Conservation (phyloP, 495 filamentous ascomycete genomes). For the Corynascus novoguineensis region DNA sequence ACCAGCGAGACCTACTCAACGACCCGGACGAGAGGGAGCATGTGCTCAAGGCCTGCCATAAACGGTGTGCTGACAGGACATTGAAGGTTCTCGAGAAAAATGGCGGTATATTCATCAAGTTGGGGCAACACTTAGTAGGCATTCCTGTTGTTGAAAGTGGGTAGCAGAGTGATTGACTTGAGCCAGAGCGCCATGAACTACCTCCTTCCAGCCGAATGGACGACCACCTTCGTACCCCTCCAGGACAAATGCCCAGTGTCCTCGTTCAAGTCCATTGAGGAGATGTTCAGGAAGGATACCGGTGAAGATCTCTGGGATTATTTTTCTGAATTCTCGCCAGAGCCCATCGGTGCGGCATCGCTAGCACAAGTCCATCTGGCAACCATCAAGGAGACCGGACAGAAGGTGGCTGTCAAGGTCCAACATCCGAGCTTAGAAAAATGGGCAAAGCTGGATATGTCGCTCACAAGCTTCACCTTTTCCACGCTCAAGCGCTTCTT, state of each 20-base stretch:
- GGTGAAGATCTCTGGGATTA: constrained; percentile 71
- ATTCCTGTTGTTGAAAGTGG: too few species aligned
- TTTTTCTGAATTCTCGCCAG: constrained; percentile 73
- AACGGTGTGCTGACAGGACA: constrained; percentile 81
- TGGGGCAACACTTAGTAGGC: constrained; percentile 81
- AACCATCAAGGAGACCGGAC: constrained; percentile 74
- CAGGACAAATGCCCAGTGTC: constrained; percentile 96
- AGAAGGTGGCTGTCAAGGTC: constrained; percentile 95
- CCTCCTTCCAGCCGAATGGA: constrained; percentile 90
- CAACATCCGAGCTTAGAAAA: constrained; percentile 88
- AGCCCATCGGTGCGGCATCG: constrained; percentile 86
- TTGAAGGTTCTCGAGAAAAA: constrained; percentile 84
- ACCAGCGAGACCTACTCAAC: constrained; percentile 52
- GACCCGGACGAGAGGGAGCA: constrained; percentile 57
- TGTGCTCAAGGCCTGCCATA: constrained; percentile 78
- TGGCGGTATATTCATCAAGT: constrained; percentile 96
- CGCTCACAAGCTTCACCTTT: constrained; percentile 83
- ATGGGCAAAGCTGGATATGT: constrained; percentile 87
- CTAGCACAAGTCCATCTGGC: constrained; percentile 93
- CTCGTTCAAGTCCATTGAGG: constrained; percentile 78
- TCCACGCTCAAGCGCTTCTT: constrained; percentile 86
- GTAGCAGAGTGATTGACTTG: neutral
- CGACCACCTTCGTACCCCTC: constrained; percentile 88
- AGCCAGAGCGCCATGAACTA: constrained; percentile 86
- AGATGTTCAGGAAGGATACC: constrained; percentile 81